Percentiles rank a stretch among this genome's conserved stretches.
phyloP scores from a whole-genome alignment of 345 rosid species.

The Balakata baccata region DNA sequence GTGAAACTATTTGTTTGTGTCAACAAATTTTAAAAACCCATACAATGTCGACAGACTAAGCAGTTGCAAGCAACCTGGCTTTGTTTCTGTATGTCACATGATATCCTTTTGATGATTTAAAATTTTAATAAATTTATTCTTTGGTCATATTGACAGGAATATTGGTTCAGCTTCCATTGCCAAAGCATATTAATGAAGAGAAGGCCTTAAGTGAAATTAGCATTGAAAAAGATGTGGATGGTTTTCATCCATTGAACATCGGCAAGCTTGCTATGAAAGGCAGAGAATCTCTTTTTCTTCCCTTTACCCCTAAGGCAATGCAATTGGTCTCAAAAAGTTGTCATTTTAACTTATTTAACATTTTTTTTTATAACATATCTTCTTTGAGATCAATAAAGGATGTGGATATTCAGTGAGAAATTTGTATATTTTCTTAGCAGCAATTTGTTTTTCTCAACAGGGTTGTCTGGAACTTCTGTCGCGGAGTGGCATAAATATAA shows the following conservation, averaged over 20 bases:
- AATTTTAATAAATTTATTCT: neutral
- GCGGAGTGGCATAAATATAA: constrained; percentile 61
- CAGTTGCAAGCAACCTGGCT: too few relatives aligned
- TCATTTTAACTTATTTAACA: neutral
- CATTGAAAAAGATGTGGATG: constrained; percentile 86
- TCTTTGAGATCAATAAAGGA: neutral
- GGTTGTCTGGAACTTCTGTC: constrained; percentile 86
- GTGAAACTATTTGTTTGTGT: too few relatives aligned
- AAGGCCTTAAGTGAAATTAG: constrained; percentile 68
- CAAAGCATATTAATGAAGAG: constrained; percentile 84
- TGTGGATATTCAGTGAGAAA: neutral
- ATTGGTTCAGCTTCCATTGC: constrained; percentile 88
- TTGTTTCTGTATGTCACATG: too few relatives aligned
- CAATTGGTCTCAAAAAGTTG: constrained; percentile 11
- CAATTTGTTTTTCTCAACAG: constrained; percentile 29
- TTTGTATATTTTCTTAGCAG: neutral
- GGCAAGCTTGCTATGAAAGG: constrained; percentile 99
- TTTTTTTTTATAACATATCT: neutral
- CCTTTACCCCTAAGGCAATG: constrained; percentile 90
- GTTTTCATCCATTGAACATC: constrained; percentile 91
- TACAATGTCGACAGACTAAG: too few relatives aligned
- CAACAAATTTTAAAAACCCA: too few relatives aligned
- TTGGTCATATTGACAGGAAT: constrained; percentile 51
- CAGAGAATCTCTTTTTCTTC: constrained; percentile 87
- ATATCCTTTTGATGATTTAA: neutral